Conservation (phyloP, 441 rosid species). For the Rhodomyrtus psidioides region DNA sequence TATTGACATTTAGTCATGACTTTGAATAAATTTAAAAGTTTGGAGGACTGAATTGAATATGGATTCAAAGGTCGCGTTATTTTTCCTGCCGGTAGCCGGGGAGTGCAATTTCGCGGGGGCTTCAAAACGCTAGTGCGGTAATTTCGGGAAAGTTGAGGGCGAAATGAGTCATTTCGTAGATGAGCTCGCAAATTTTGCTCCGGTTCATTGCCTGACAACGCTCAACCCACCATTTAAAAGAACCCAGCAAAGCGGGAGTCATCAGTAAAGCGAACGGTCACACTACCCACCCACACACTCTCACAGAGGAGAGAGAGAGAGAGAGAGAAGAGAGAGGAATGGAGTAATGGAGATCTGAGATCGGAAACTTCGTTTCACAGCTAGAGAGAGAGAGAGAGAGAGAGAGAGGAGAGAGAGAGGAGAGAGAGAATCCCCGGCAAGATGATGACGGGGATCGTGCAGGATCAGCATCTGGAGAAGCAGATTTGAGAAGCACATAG, state of each 20-base stretch:
- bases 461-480: constrained; percentile 49
- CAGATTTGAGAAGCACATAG: constrained; percentile 54
- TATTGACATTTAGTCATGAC: too few species aligned
- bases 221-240: constrained; percentile 24
- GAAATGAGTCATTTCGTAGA: constrained; percentile 9
- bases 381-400: background rate
- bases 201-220: background rate
- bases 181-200: background rate
- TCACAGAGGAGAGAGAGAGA: background rate
- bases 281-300: background rate
- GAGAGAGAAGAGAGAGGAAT: too few species aligned
- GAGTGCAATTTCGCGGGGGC: background rate
- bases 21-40: too few species aligned
- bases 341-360: background rate
- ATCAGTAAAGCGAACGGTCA: constrained; percentile 14
- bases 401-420: background rate
- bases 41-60: too few species aligned
- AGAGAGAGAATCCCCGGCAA: background rate
- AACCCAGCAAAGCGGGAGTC: constrained; percentile 66
- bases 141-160: constrained; percentile 10
- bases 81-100: background rate
- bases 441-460: constrained; percentile 35
- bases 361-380: background rate
- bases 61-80: too few species aligned
- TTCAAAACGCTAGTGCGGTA: background rate